Percentiles rank a stretch among this genome's conserved stretches.
Conservation (phyloP, 768 basidiomycete genomes). For the Amanita jacksonii region DNA sequence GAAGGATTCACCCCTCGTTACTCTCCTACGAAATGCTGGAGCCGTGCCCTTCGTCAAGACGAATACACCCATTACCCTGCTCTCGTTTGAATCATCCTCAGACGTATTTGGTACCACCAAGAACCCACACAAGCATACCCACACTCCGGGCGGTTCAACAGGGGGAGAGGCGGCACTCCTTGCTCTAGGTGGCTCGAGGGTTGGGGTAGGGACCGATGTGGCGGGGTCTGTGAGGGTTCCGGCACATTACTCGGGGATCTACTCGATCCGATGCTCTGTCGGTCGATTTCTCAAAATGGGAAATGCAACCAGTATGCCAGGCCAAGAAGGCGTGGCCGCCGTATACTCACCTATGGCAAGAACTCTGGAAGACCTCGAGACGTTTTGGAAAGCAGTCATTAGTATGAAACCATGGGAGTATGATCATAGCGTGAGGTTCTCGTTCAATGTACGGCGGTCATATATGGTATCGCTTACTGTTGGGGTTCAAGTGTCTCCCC, state of each 20-base stretch:
- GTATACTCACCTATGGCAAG: slow-evolving; percentile 54
- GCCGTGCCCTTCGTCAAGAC: slow-evolving; percentile 63
- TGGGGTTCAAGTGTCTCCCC: slow-evolving; percentile 32
- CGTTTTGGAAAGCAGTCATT: slow-evolving; percentile 53
- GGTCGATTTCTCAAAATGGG: slow-evolving; percentile 40
- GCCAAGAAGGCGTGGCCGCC: slow-evolving; percentile 48
- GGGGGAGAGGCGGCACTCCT: slow-evolving; percentile 61
- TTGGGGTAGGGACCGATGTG: slow-evolving; percentile 62
- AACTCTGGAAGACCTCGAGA: slow-evolving; percentile 50
- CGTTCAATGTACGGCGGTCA: no score
- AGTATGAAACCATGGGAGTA: slow-evolving; percentile 58
- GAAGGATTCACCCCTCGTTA: slow-evolving; percentile 40
- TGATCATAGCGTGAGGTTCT: slow-evolving; percentile 33
- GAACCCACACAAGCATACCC: slow-evolving; percentile 48
- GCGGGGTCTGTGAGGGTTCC: slow-evolving; percentile 62
- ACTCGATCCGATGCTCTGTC: slow-evolving; percentile 43
- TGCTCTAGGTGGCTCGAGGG: slow-evolving; percentile 47
- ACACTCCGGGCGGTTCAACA: slow-evolving; percentile 56
- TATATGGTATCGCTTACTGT: no score
- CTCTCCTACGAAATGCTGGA: slow-evolving; percentile 48
- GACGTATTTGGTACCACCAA: slow-evolving; percentile 50
- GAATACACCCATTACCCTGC: slow-evolving; percentile 48
- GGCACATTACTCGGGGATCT: slow-evolving; percentile 55
- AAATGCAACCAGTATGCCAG: slow-evolving; percentile 35
- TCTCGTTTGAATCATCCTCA: slow-evolving; percentile 48